These are phyloP conservation scores for Warburgia ugandensis DNA, from an alignment of 164 flowering plant species.

Conservation along the genomic window DNA sequence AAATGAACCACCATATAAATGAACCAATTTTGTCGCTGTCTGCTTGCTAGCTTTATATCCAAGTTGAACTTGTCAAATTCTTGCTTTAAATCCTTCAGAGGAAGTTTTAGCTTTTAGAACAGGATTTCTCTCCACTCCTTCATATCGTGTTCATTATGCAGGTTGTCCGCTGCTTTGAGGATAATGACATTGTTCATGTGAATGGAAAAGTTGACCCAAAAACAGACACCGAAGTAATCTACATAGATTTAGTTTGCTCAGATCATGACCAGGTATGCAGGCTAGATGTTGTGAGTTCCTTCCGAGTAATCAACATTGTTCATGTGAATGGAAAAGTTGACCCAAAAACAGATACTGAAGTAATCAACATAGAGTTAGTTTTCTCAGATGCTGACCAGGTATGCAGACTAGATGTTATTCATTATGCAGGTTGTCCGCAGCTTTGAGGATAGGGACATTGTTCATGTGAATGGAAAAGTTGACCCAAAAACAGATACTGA, in stretches of 20 bases:
- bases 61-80: no score
- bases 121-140: no score
- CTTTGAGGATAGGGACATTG: constrained; percentile 94
- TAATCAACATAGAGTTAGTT: constrained; percentile 85
- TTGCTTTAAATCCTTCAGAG: no score
- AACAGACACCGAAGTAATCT: constrained; percentile 91
- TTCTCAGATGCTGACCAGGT: constrained; percentile 98
- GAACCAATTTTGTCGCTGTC: no score
- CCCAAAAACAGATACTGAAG: constrained; percentile 92
- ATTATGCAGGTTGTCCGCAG: constrained; percentile 84
- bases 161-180: constrained; percentile 99
- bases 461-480: constrained; percentile 93
- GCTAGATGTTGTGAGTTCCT: constrained; percentile 7
- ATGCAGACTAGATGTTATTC: constrained; percentile 10
- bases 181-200: constrained; percentile 92
- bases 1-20: no score
- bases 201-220: constrained; percentile 92
- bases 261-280: constrained; percentile 89
- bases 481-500: constrained; percentile 95
- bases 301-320: no score
- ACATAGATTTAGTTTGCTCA: constrained; percentile 82
- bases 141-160: constrained; percentile 16
- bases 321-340: constrained; percentile 95
- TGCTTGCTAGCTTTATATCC: no score
- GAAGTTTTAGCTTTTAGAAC: no score